A percentile compares a stretch with the other conserved stretches of the same genome.
phyloP scores from a whole-genome alignment of 768 basidiomycete genomes.

The Glaciozyma antarctica region DNA sequence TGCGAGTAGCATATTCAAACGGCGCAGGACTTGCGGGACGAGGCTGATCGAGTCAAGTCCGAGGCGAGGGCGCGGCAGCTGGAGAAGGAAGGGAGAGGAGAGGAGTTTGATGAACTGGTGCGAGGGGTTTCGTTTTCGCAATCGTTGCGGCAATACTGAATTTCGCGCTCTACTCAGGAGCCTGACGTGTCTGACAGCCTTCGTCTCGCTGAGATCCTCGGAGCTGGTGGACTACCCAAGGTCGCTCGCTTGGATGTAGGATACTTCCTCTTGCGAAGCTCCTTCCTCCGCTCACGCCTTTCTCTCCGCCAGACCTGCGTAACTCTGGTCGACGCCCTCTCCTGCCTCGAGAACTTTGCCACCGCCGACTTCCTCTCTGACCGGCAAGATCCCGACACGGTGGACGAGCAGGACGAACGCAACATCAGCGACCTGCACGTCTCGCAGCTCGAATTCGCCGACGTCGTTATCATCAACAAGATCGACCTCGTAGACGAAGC shows the following conservation, averaged over 20 bases:
- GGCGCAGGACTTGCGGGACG: slow-evolving; percentile 17
- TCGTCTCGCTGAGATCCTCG: slow-evolving; percentile 36
- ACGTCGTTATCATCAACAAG: slow-evolving; percentile 39
- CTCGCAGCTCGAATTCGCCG: slow-evolving; percentile 41
- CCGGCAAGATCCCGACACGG: slow-evolving; percentile 21
- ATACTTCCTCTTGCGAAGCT: not conserved
- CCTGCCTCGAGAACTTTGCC: slow-evolving; percentile 36
- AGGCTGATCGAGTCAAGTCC: slow-evolving; percentile 6
- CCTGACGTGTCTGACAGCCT: not conserved
- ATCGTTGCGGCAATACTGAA: not conserved
- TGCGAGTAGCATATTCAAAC: slow-evolving; percentile 4
- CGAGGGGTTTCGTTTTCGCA: too few relatives aligned
- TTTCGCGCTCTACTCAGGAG: not conserved
- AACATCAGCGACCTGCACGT: slow-evolving; percentile 33
- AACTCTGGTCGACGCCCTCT: slow-evolving; percentile 37
- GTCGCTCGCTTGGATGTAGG: slow-evolving; percentile 35
- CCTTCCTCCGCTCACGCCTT: too few relatives aligned
- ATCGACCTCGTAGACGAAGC: slow-evolving; percentile 33
- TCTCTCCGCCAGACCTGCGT: slow-evolving; percentile 33
- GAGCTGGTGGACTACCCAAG: slow-evolving; percentile 36
- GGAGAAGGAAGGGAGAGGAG: not conserved
- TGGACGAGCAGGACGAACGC: slow-evolving; percentile 39
- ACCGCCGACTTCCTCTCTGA: slow-evolving; percentile 40
- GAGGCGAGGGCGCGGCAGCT: slow-evolving; percentile 1
- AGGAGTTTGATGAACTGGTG: not conserved